phyloP scores from a whole-genome alignment of 1,139 yeast species.

The Torulaspora globosa region DNA sequence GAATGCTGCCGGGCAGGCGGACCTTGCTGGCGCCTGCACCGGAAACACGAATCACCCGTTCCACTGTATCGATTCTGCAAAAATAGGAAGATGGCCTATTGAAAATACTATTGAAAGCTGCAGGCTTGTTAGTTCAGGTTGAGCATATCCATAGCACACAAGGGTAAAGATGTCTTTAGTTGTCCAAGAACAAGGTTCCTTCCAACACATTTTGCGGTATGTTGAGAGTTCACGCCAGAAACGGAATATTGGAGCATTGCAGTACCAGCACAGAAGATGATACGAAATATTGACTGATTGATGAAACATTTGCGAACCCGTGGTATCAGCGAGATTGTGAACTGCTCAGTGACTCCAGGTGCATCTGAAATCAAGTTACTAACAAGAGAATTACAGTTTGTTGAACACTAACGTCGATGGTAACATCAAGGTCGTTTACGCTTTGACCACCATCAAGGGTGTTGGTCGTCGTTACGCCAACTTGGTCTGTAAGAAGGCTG shows the following conservation, averaged over 20 bases:
- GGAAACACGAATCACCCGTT: background rate
- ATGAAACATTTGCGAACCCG: background rate
- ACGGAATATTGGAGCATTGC: background rate
- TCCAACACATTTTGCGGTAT: slow-evolving; percentile 99
- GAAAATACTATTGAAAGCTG: slow-evolving; percentile 1
- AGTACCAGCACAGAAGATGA: background rate
- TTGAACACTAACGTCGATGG: slow-evolving; percentile 99
- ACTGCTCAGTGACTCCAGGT: background rate
- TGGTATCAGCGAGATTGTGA: too few species aligned
- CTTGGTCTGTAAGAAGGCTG: slow-evolving; percentile 99
- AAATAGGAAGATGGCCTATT: slow-evolving; percentile 1
- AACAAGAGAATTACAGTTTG: slow-evolving; percentile 55
- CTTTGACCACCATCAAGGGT: slow-evolving; percentile 99
- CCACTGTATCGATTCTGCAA: background rate
- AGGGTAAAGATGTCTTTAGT: slow-evolving; percentile 47
- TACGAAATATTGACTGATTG: background rate
- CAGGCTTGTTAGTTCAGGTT: background rate
- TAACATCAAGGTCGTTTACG: slow-evolving; percentile 99
- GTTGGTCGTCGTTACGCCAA: slow-evolving; percentile 99
- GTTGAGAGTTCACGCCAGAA: slow-evolving; percentile 37
- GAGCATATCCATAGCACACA: slow-evolving; percentile 13
- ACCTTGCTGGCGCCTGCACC: too few species aligned
- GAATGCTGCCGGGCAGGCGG: too few species aligned
- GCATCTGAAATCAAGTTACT: slow-evolving; percentile 21
- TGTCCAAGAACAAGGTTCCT: slow-evolving; percentile 98